Base-by-base conservation (phyloP, 768 basidiomycete species). In the Trametes villosa region DNA sequence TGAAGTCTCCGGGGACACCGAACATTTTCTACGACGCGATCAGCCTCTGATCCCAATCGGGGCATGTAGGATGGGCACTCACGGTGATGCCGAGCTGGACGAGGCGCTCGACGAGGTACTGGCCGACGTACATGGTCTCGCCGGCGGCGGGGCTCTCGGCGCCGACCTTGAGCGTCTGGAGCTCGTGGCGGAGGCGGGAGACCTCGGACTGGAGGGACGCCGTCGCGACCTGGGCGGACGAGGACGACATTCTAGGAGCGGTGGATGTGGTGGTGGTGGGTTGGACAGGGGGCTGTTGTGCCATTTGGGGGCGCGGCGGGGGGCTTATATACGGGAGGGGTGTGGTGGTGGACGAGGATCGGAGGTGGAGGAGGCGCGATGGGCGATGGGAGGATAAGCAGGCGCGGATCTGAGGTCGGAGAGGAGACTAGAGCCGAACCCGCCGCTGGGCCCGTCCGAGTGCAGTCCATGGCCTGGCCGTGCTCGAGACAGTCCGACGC, bases 1-100 rank as follows among this genome's bases (percentile, higher is more conserved):
- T 92, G 65, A 92, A 93, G 72, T 94, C 91, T n/a, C 92, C 92
- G 0, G 92, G 92, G 0, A 94, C 82, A 17, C 92, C 92, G 57
- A 94, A 94, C 77, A 94, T 82, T 46, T 83, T 81, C 91, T 94
- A 70, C 45, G 70, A 59, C 47, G 29, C 18, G 18, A 33, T 45
- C 17, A n/a, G 27, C n/a, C 15, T 12, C 24, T 45, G 8, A 52
- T 4, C 33, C 9, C 30, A 51, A 11, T 9, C 38, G 44, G 20
- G 12, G 40, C 11, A 18, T 13, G 6, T 34, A 31, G n/a, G 20
- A 40, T 13, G 2, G 26, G 31, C 20, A 60, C 79, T 22, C 71
- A 86, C 89, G 58, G 78, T 83, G 54, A 89, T 86, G 20, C 81
- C 83, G 30, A 91, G 78, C 66, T 91, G 87, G 1, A 79, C 81